Percentiles rank a stretch among this genome's conserved stretches.
phyloP scores from a whole-genome alignment of 2,329 filamentous ascomycete species.

The Arachnopeziza araneosa region DNA sequence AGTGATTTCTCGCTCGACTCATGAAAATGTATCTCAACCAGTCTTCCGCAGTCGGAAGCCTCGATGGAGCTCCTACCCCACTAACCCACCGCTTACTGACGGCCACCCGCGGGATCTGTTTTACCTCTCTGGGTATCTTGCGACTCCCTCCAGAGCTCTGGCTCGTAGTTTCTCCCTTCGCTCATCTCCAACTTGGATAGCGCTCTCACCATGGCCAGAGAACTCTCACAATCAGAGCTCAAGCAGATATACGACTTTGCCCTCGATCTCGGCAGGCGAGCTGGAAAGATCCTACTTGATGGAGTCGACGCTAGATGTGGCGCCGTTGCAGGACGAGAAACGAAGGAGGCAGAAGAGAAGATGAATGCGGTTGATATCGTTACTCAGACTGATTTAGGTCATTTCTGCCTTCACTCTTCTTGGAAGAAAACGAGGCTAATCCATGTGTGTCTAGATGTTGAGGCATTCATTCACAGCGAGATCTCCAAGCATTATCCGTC shows the following conservation, averaged over 20 bases:
- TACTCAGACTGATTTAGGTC: conserved; percentile 69
- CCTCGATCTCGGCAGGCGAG: conserved; percentile 62
- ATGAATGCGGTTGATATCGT: conserved; percentile 73
- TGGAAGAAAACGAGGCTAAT: conserved; percentile 2
- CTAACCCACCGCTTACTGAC: not conserved
- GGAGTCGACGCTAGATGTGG: conserved; percentile 48
- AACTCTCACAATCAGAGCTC: conserved; percentile 38
- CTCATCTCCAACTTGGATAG: not conserved
- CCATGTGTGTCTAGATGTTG: conserved; percentile 52
- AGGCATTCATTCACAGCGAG: conserved; percentile 59
- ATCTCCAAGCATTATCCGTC: conserved; percentile 56
- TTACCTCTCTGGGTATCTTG: too few relatives aligned
- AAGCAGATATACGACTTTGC: conserved; percentile 66
- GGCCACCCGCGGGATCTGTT: not conserved
- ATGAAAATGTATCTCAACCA: not conserved
- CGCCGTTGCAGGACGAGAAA: conserved; percentile 13
- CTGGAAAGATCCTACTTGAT: conserved; percentile 61
- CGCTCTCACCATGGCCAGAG: not conserved
- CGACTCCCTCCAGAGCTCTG: not conserved
- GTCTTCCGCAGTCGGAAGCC: not conserved
- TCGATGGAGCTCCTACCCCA: not conserved
- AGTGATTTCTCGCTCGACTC: too few relatives aligned
- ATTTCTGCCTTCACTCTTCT: conserved; percentile 1
- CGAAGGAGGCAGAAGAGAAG: conserved; percentile 49
- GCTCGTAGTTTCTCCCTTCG: not conserved